These are phyloP conservation scores for Xylariaceae sp. DNA, from an alignment of 2,329 filamentous ascomycete genomes.

Conservation along the genomic window DNA sequence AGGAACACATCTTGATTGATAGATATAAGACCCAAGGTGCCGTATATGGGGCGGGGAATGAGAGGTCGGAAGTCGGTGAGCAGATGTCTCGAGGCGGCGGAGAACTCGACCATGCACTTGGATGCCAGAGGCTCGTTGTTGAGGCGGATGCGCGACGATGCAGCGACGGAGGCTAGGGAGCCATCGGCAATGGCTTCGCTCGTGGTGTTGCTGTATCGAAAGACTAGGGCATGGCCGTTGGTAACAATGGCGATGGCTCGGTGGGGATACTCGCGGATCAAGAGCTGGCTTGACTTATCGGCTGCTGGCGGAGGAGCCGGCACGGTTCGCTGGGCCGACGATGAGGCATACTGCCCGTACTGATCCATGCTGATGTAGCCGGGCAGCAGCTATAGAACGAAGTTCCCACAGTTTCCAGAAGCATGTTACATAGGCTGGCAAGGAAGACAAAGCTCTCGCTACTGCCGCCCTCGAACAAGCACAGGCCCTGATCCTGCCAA, in stretches of 20 bases:
- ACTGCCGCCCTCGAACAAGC: too few species aligned
- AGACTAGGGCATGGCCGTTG: conserved; percentile 73
- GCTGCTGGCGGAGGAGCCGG: conserved; percentile 43
- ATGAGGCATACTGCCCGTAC: conserved; percentile 39
- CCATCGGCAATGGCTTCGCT: conserved; percentile 57
- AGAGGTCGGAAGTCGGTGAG: conserved; percentile 74
- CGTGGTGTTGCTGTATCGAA: conserved; percentile 70
- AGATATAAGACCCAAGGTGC: conserved; percentile 83
- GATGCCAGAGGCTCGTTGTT: conserved; percentile 44
- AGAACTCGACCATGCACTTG: conserved; percentile 87
- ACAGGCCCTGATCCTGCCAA: too few species aligned
- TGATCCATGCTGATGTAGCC: conserved; percentile 45
- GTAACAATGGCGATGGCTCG: conserved; percentile 85
- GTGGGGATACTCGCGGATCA: conserved; percentile 81
- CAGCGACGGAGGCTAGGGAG: conserved; percentile 52
- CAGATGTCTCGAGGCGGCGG: conserved; percentile 58
- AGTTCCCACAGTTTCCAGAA: conserved; percentile 16
- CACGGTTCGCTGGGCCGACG: conserved; percentile 40
- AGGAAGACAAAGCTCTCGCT: too few species aligned
- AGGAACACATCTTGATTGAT: conserved; percentile 83
- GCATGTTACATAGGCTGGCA: conserved; percentile 21
- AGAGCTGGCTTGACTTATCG: conserved; percentile 68
- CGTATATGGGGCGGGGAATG: conserved; percentile 70
- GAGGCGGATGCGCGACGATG: conserved; percentile 42
- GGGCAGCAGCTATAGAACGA: conserved; percentile 21